Conservation (phyloP, 2,329 filamentous ascomycete species). For the Cladosporium oxysporum region DNA sequence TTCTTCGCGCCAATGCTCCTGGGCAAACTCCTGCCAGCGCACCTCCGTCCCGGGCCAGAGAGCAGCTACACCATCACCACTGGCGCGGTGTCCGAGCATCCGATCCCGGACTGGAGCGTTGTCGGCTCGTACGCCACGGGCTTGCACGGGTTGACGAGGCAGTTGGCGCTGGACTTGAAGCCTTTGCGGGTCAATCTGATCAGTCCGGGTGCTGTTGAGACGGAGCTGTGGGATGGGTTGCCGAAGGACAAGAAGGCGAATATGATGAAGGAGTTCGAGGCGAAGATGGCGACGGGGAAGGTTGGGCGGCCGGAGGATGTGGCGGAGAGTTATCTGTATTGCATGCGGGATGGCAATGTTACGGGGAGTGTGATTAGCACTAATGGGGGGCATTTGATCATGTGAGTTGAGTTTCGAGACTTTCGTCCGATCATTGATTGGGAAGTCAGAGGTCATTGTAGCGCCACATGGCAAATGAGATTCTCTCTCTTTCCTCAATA, state of each 20-base stretch:
- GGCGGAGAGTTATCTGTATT: constrained; percentile 51
- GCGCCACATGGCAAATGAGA: neutral
- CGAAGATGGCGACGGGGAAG: constrained; percentile 37
- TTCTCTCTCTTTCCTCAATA: neutral
- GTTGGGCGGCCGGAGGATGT: constrained; percentile 46
- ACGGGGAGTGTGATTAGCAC: constrained; percentile 48
- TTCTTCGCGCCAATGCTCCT: constrained; percentile 55
- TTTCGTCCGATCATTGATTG: too few species aligned
- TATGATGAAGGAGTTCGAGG: constrained; percentile 30
- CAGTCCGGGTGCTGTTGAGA: constrained; percentile 55
- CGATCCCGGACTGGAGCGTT: constrained; percentile 54
- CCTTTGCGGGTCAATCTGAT: constrained; percentile 66
- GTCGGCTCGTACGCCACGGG: constrained; percentile 53
- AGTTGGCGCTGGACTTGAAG: constrained; percentile 63
- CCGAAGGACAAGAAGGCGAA: constrained; percentile 31
- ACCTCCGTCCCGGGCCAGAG: constrained; percentile 44
- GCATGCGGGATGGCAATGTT: constrained; percentile 50
- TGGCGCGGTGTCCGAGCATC: constrained; percentile 54
- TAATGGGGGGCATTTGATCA: constrained; percentile 31
- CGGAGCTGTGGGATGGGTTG: constrained; percentile 44
- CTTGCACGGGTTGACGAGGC: constrained; percentile 55
- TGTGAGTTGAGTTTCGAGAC: constrained; percentile 11
- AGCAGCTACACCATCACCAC: constrained; percentile 60
- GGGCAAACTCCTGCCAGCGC: constrained; percentile 51
- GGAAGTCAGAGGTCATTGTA: neutral